phyloP scores from a whole-genome alignment of 306 rosid species.

The Hippophae gyantsensis region DNA sequence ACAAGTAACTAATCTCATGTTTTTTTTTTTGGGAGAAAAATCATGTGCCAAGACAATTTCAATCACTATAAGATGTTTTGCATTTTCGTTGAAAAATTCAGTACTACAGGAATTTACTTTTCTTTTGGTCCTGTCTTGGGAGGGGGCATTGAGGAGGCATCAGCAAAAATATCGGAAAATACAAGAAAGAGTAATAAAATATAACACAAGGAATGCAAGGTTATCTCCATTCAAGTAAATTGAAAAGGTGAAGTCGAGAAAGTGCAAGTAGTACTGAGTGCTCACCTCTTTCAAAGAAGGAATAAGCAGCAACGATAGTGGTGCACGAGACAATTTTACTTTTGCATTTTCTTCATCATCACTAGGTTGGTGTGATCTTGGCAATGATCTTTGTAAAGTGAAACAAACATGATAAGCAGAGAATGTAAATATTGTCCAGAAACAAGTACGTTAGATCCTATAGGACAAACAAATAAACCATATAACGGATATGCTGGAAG shows the following conservation, averaged over 20 bases:
- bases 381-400: slow-evolving; percentile 48
- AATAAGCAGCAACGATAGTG: slow-evolving; percentile 64
- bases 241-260: background rate
- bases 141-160: too few relatives aligned
- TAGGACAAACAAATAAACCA: background rate
- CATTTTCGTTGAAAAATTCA: too few relatives aligned
- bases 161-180: too few relatives aligned
- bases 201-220: too few relatives aligned
- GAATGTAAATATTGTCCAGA: background rate
- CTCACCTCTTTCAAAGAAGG: slow-evolving; percentile 92
- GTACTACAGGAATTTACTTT: too few relatives aligned
- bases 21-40: too few relatives aligned
- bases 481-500: background rate
- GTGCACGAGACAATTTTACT: slow-evolving; percentile 45
- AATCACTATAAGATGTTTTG: too few relatives aligned
- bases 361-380: slow-evolving; percentile 41
- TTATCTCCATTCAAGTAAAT: background rate
- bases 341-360: slow-evolving; percentile 62
- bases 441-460: background rate
- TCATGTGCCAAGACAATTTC: too few relatives aligned
- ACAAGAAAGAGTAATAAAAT: too few relatives aligned
- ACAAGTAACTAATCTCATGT: too few relatives aligned
- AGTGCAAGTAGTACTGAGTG: background rate
- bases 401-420: slow-evolving; percentile 32
- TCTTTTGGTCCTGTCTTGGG: too few relatives aligned